These are phyloP conservation scores for Boletus hoseneyae DNA, from an alignment of 1,284 basidiomycete genomes.

Conservation along the genomic window DNA sequence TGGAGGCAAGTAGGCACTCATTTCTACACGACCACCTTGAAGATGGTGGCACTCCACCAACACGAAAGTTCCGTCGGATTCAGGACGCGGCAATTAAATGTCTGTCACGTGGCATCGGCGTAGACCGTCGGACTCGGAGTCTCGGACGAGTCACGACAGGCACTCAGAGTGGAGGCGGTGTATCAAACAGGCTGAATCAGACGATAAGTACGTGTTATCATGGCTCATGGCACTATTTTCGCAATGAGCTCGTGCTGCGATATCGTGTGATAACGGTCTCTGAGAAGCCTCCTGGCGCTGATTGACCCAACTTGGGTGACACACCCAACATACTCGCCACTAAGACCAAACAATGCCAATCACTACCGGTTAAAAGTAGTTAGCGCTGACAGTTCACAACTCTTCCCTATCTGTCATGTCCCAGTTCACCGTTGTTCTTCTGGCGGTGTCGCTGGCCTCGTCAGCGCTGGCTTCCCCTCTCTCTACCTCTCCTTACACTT, in stretches of 20 bases:
- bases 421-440: constrained; percentile 35
- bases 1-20: constrained; percentile 11
- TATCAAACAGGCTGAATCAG: too few relatives aligned
- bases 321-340: constrained; percentile 23
- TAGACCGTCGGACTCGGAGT: too few relatives aligned
- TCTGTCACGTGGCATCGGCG: background rate
- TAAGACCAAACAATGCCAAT: constrained; percentile 30
- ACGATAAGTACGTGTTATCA: too few relatives aligned
- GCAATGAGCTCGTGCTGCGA: too few relatives aligned
- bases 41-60: background rate
- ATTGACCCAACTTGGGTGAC: background rate
- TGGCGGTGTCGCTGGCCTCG: constrained; percentile 44
- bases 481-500: constrained; percentile 52
- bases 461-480: constrained; percentile 54
- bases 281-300: too few relatives aligned
- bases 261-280: too few relatives aligned
- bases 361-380: constrained; percentile 23
- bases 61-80: background rate
- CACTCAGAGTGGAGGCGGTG: too few relatives aligned
- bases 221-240: too few relatives aligned
- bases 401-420: constrained; percentile 36
- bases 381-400: background rate
- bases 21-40: constrained; percentile 4
- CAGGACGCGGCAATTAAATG: constrained; percentile 2
- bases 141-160: too few relatives aligned